A percentile compares a stretch with the other conserved stretches of the same genome.
phyloP scores from a whole-genome alignment of 2,329 filamentous ascomycete species.

The Intubia oerlemansii region DNA sequence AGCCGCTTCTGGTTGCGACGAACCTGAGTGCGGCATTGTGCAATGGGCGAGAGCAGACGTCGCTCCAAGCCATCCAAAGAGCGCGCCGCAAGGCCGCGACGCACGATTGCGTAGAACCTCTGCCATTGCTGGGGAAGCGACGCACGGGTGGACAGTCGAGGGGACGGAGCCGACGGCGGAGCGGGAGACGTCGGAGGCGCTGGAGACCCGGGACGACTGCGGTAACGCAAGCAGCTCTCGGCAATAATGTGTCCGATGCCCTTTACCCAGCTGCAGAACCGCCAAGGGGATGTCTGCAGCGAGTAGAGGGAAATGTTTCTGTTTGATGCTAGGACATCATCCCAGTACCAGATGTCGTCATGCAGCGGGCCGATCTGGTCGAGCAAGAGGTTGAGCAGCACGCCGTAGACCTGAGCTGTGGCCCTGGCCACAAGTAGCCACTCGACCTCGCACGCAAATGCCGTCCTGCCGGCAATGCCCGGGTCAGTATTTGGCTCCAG shows the following conservation, averaged over 20 bases:
- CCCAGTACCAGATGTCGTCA: constrained; percentile 91
- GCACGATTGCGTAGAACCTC: constrained; percentile 63
- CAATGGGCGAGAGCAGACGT: constrained; percentile 57
- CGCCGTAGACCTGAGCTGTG: constrained; percentile 72
- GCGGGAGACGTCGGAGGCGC: too few relatives aligned
- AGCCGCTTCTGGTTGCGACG: constrained; percentile 51
- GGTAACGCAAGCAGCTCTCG: constrained; percentile 31
- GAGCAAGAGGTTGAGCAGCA: constrained; percentile 54
- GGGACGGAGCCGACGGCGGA: too few relatives aligned
- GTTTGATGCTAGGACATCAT: constrained; percentile 63
- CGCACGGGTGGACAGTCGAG: too few relatives aligned
- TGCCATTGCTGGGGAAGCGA: constrained; percentile 32
- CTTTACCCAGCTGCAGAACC: constrained; percentile 46
- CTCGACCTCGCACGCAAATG: constrained; percentile 59
- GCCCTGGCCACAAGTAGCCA: constrained; percentile 87
- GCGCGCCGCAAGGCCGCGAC: constrained; percentile 50
- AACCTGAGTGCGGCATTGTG: constrained; percentile 53
- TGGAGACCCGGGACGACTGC: too few relatives aligned
- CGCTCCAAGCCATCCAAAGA: constrained; percentile 50
- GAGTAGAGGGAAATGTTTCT: constrained; percentile 65
- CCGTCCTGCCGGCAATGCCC: constrained; percentile 13
- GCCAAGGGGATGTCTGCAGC: constrained; percentile 61
- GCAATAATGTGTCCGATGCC: constrained; percentile 38
- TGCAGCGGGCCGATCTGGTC: constrained; percentile 67
- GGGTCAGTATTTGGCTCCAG: too few relatives aligned